Evolutionary conservation across 2,329 filamentous ascomycete species (phyloP).

Genomic region (Sporothrix protearum): DNA sequence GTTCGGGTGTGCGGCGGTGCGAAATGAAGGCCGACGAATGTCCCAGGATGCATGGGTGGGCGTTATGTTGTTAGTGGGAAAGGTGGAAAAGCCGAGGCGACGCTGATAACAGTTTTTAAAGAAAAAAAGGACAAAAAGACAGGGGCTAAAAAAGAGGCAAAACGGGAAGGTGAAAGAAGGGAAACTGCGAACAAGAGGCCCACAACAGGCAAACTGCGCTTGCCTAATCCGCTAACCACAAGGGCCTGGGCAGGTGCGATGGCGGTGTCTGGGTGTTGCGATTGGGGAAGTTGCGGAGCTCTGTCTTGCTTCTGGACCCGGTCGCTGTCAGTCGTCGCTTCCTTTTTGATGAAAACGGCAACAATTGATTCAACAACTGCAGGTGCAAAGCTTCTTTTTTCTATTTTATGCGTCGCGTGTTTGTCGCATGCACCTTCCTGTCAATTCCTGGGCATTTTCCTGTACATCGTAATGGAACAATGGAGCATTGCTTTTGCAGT

Average conservation of each 20-base stretch:
- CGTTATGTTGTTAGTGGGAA: neutral
- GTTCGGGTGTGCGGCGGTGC: neutral
- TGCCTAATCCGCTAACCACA: neutral
- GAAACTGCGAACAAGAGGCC: neutral
- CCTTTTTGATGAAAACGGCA: neutral
- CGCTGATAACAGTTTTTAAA: neutral
- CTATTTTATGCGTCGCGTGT: neutral
- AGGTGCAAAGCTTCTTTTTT: neutral
- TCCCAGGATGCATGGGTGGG: neutral
- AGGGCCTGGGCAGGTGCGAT: neutral
- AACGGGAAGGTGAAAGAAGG: neutral
- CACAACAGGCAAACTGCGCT: neutral
- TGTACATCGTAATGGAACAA: neutral
- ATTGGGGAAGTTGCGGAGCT: neutral
- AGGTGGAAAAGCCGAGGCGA: neutral
- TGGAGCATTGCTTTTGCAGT: neutral
- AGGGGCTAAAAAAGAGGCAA: neutral
- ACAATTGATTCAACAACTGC: neutral
- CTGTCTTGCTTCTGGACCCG: neutral
- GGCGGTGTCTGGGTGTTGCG: neutral
- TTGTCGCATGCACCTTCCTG: neutral
- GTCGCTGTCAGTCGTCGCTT: neutral
- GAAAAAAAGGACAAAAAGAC: neutral
- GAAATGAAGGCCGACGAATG: conserved; percentile 1
- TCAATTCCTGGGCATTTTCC: neutral